A percentile compares a stretch with the other conserved stretches of the same genome.
Evolutionary conservation across 2,329 filamentous ascomycete species (phyloP).

Genomic region (Knufia fluminis): DNA sequence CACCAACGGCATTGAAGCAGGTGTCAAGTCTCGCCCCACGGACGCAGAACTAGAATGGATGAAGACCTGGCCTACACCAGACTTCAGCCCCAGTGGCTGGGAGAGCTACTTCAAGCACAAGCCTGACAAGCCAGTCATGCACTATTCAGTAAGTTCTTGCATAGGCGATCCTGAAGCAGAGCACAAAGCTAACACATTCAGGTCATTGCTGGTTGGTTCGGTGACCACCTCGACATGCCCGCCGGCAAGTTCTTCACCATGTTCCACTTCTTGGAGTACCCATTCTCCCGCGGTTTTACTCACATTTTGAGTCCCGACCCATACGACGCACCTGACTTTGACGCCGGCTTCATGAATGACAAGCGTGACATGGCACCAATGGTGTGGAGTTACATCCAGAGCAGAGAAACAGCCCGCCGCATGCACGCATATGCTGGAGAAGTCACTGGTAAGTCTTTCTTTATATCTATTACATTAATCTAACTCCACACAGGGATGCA

Average conservation of each 20-base stretch:
- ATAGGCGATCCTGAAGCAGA: neutral
- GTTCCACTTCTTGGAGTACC: constrained; percentile 62
- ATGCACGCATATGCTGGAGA: constrained; percentile 73
- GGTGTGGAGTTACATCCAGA: constrained; percentile 80
- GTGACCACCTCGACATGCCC: constrained; percentile 51
- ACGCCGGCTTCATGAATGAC: constrained; percentile 78
- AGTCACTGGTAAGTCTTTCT: constrained; percentile 47
- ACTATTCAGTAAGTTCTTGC: constrained; percentile 51
- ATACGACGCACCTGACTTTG: constrained; percentile 68
- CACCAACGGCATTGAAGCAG: constrained; percentile 72
- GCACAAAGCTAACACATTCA: constrained; percentile 15
- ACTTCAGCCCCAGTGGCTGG: constrained; percentile 63
- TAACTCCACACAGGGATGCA: no score
- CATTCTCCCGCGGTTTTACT: constrained; percentile 62
- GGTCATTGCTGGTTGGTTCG: constrained; percentile 53
- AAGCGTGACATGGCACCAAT: constrained; percentile 75
- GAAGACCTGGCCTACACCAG: constrained; percentile 62
- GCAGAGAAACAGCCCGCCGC: constrained; percentile 65
- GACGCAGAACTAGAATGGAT: constrained; percentile 59
- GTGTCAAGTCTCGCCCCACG: constrained; percentile 67
- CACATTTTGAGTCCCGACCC: constrained; percentile 64
- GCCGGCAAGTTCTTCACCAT: constrained; percentile 74
- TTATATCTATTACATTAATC: no score
- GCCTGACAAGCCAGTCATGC: constrained; percentile 79
- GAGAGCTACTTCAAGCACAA: constrained; percentile 77